These are phyloP conservation scores for Lachnellula subtilissima DNA, from an alignment of 2,329 filamentous ascomycete species.

Conservation along the genomic window DNA sequence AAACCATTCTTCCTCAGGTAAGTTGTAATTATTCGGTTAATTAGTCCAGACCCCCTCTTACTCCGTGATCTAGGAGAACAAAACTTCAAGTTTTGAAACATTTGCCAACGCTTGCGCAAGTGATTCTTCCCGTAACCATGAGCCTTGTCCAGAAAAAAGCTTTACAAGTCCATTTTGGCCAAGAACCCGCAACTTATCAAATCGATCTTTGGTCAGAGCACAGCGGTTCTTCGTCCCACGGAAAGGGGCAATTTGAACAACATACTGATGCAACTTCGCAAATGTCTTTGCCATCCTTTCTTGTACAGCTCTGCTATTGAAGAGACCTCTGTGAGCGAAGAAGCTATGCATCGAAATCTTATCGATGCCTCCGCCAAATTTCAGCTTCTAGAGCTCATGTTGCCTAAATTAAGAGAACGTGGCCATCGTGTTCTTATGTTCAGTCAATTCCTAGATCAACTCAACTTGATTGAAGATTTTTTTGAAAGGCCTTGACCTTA, in stretches of 20 bases:
- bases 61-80: slow-evolving; percentile 54
- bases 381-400: slow-evolving; percentile 73
- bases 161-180: slow-evolving; percentile 88
- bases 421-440: slow-evolving; percentile 93
- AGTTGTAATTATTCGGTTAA: not conserved
- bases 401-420: slow-evolving; percentile 78
- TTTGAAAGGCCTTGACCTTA: slow-evolving; percentile 66
- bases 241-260: slow-evolving; percentile 86
- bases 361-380: slow-evolving; percentile 91
- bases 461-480: slow-evolving; percentile 96
- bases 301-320: slow-evolving; percentile 89
- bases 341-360: slow-evolving; percentile 69
- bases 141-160: slow-evolving; percentile 87
- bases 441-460: slow-evolving; percentile 86
- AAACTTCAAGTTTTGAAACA: slow-evolving; percentile 90
- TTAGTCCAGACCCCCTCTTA: not conserved
- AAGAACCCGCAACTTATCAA: slow-evolving; percentile 87
- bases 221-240: slow-evolving; percentile 52
- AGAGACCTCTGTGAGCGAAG: slow-evolving; percentile 62
- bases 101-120: slow-evolving; percentile 86
- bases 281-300: slow-evolving; percentile 93
- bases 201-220: slow-evolving; percentile 70
- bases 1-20: slow-evolving; percentile 60
- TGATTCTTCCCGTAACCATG: slow-evolving; percentile 96
- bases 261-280: slow-evolving; percentile 90